These are phyloP conservation scores for Gentiana dahurica DNA, from an alignment of 257 asterid species.

Conservation along the genomic window DNA sequence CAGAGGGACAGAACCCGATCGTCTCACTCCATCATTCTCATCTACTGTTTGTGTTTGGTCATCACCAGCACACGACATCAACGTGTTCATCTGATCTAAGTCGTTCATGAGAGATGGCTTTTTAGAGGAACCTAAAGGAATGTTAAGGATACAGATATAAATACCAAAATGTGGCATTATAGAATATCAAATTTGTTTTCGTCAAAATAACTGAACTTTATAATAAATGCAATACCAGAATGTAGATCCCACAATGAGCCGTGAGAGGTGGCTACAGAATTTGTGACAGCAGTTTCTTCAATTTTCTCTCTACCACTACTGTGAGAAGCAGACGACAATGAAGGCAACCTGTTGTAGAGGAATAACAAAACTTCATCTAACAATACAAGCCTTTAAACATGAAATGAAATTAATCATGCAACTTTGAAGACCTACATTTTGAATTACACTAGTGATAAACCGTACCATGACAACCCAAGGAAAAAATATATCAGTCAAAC, in stretches of 20 bases:
- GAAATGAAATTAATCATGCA: too few relatives aligned
- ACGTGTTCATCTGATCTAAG: conserved; percentile 11
- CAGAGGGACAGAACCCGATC: conserved; percentile 17
- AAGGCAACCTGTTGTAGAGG: conserved; percentile 4
- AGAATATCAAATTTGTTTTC: not conserved
- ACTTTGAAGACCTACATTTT: too few relatives aligned
- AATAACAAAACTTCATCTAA: not conserved
- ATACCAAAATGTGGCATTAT: not conserved
- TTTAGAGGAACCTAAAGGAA: conserved; percentile 15
- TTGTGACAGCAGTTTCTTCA: conserved; percentile 15
- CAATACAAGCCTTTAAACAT: conserved; percentile 1
- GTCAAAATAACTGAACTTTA: not conserved
- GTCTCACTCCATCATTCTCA: conserved; percentile 23
- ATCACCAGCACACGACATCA: conserved; percentile 16
- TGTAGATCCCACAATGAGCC: conserved; percentile 8
- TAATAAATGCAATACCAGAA: conserved; percentile 18
- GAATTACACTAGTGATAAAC: too few relatives aligned
- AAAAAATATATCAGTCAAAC: too few relatives aligned
- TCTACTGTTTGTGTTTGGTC: conserved; percentile 9
- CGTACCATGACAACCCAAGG: too few relatives aligned
- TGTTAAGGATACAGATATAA: not conserved
- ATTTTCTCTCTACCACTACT: conserved; percentile 17
- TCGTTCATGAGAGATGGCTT: conserved; percentile 10
- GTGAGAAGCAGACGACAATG: conserved; percentile 16
- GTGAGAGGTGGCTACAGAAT: conserved; percentile 10